These are phyloP conservation scores for Trichoderma polysporum DNA, from an alignment of 2,329 filamentous ascomycete genomes.

Conservation along the genomic window DNA sequence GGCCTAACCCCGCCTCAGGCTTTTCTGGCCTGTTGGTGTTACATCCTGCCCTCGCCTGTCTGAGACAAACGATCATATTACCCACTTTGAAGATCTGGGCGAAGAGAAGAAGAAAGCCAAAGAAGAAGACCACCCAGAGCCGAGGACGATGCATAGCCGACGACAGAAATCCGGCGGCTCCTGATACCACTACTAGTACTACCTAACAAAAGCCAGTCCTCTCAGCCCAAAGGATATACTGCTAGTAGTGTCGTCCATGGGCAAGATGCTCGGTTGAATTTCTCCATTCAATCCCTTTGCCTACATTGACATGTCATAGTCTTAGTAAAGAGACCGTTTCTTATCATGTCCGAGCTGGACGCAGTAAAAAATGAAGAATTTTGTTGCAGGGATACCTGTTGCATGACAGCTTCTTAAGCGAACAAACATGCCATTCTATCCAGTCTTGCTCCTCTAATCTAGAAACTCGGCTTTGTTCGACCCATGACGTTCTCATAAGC, in stretches of 20 bases:
- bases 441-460: not conserved
- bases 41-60: slow-evolving; percentile 15
- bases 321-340: not conserved
- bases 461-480: not conserved
- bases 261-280: not conserved
- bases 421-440: not conserved
- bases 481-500: not conserved
- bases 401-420: not conserved
- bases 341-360: not conserved
- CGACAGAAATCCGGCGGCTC: not conserved
- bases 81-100: slow-evolving; percentile 9
- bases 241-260: not conserved
- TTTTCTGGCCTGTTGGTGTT: not conserved
- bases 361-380: not conserved
- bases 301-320: not conserved
- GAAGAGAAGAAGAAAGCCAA: not conserved
- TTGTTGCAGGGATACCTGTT: not conserved
- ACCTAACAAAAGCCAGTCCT: not conserved
- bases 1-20: slow-evolving; percentile 18
- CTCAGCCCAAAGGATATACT: not conserved
- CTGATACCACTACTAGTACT: not conserved
- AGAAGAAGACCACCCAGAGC: not conserved
- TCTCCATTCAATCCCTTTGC: not conserved
- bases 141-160: slow-evolving; percentile 7
- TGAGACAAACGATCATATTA: slow-evolving; percentile 18